phyloP scores from a whole-genome alignment of 192 early-diverging fungal genomes.

The Haplosporangium gracile region DNA sequence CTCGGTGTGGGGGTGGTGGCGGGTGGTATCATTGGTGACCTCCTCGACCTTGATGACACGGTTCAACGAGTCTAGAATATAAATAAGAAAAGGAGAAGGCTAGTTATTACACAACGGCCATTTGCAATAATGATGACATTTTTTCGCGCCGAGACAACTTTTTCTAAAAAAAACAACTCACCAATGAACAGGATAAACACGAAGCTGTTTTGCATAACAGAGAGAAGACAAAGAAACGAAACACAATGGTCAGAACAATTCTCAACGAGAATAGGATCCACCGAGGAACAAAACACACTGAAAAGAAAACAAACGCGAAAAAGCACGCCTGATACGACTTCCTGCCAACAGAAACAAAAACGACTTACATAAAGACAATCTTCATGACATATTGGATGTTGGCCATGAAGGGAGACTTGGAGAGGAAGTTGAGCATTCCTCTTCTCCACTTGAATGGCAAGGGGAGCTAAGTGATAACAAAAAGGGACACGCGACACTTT shows the following conservation, averaged over 20 bases:
- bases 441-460: slow-evolving; percentile 63
- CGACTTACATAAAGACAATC: slow-evolving; percentile 64
- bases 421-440: slow-evolving; percentile 59
- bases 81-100: background rate
- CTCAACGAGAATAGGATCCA: background rate
- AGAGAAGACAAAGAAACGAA: background rate
- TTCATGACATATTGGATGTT: slow-evolving; percentile 58
- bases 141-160: background rate
- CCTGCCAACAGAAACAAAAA: background rate
- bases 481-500: background rate
- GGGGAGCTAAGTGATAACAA: slow-evolving; percentile 55
- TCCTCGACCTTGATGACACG: slow-evolving; percentile 54
- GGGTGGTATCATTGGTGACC: slow-evolving; percentile 13
- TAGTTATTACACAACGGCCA: background rate
- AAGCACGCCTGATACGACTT: background rate
- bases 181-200: slow-evolving; percentile 68
- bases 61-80: slow-evolving; percentile 62
- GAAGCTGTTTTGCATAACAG: slow-evolving; percentile 52
- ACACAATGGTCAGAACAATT: background rate
- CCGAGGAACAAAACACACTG: background rate
- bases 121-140: slow-evolving; percentile 3
- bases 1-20: slow-evolving; percentile 45
- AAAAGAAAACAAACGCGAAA: background rate
- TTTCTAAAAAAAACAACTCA: slow-evolving; percentile 26
- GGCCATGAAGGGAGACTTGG: slow-evolving; percentile 58